phyloP scores from a whole-genome alignment of 192 early-diverging fungal species.

The Nowakowskiella sp. region DNA sequence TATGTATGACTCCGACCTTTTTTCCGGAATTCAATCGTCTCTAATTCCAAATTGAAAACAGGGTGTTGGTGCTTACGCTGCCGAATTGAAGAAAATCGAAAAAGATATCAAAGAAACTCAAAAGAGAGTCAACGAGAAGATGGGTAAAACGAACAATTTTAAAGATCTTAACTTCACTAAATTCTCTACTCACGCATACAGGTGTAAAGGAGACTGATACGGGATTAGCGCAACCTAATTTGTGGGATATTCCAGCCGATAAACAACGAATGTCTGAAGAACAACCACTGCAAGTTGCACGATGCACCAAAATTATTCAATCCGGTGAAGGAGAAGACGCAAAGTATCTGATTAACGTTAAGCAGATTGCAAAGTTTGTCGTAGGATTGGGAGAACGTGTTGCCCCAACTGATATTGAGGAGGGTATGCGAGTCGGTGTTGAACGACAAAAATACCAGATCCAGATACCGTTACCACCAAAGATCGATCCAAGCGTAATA shows the following conservation, averaged over 20 bases:
- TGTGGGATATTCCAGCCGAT: conserved; percentile 99
- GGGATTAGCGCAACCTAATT: conserved; percentile 91
- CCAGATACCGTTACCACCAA: conserved; percentile 95
- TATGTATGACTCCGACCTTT: conserved; percentile 57
- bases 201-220: conserved; percentile 98
- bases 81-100: conserved; percentile 89
- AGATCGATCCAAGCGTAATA: conserved; percentile 91
- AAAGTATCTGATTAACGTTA: conserved; percentile 98
- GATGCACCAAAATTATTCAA: conserved; percentile 98
- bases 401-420: conserved; percentile 98
- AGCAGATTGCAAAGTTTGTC: conserved; percentile 99
- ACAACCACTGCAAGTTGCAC: conserved; percentile 89
- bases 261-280: conserved; percentile 96
- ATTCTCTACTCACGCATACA: conserved; percentile 18
- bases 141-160: conserved; percentile 51
- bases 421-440: conserved; percentile 97
- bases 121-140: conserved; percentile 98
- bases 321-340: conserved; percentile 80
- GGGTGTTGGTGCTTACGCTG: conserved; percentile 97
- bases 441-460: conserved; percentile 99
- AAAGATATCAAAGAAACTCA: conserved; percentile 94
- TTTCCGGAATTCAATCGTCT: not conserved
- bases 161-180: not conserved
- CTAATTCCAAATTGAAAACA: conserved; percentile 18
- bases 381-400: conserved; percentile 93